Evolutionary conservation across 768 basidiomycete genomes (phyloP).

Genomic region (Suillus cothurnatus): DNA sequence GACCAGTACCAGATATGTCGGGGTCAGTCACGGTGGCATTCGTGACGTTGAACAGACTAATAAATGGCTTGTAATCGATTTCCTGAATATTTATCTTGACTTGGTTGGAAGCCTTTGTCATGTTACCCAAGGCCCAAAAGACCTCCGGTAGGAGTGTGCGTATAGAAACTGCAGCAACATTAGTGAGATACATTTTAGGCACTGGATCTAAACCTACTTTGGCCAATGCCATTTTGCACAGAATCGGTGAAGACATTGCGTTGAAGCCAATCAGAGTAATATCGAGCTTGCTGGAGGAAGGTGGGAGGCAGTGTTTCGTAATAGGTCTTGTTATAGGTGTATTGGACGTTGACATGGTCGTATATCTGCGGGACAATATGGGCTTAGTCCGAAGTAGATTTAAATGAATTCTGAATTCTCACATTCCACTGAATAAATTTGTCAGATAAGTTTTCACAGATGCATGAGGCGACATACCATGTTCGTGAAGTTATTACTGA

Average conservation of each 20-base stretch:
- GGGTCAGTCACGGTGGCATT: conserved; percentile 56
- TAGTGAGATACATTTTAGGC: not conserved
- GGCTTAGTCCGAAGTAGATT: not conserved
- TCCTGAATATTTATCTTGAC: conserved; percentile 72
- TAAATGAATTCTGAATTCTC: conserved; percentile 31
- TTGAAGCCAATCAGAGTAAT: conserved; percentile 75
- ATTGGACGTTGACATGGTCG: conserved; percentile 71
- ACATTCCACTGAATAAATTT: conserved; percentile 60
- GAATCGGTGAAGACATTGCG: conserved; percentile 63
- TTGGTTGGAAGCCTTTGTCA: conserved; percentile 72
- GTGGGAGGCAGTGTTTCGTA: conserved; percentile 70
- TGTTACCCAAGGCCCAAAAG: conserved; percentile 65
- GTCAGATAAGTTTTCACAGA: not conserved
- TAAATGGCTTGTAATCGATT: conserved; percentile 82
- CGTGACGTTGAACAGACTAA: conserved; percentile 76
- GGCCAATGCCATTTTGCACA: conserved; percentile 62
- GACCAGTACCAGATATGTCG: conserved; percentile 60
- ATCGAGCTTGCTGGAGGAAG: conserved; percentile 65
- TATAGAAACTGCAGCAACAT: conserved; percentile 58
- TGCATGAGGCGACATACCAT: conserved; percentile 30
- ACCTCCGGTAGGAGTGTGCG: conserved; percentile 71
- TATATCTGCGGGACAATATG: conserved; percentile 47
- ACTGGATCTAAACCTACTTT: conserved; percentile 50
- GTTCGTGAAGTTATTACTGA: conserved; percentile 26
- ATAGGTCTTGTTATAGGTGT: conserved; percentile 77